Percentiles rank a stretch among this genome's conserved stretches.
Evolutionary conservation across 495 filamentous ascomycete genomes (phyloP).

Genomic region (Aspergillus affinis): DNA sequence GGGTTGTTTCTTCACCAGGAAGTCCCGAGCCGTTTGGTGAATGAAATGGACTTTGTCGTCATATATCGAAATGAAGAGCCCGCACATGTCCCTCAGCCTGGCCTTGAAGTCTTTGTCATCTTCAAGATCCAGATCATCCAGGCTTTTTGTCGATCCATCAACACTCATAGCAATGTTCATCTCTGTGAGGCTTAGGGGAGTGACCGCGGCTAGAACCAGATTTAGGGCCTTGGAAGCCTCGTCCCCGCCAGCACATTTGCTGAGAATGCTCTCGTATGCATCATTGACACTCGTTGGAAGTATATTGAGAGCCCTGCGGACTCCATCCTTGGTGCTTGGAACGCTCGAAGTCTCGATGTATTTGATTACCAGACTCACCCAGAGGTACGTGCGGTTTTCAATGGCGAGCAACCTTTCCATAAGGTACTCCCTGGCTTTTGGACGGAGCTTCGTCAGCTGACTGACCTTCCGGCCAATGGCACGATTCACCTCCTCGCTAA

Average conservation of each 20-base stretch:
- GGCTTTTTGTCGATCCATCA: constrained; percentile 17
- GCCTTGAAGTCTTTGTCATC: constrained; percentile 28
- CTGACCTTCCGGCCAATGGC: constrained; percentile 36
- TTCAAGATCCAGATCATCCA: constrained; percentile 27
- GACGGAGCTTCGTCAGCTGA: constrained; percentile 19
- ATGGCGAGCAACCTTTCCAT: constrained; percentile 17
- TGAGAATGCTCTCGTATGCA: constrained; percentile 43
- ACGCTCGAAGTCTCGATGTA: constrained; percentile 21
- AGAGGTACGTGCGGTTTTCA: constrained; percentile 43
- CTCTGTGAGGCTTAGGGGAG: constrained; percentile 40
- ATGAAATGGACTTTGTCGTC: constrained; percentile 36
- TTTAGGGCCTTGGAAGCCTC: constrained; percentile 26
- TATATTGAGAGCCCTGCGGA: constrained; percentile 21
- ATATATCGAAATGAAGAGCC: constrained; percentile 36
- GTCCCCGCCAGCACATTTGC: constrained; percentile 19
- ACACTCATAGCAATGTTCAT: constrained; percentile 39
- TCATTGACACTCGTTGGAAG: constrained; percentile 35
- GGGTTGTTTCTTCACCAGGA: constrained; percentile 19
- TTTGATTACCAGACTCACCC: constrained; percentile 40
- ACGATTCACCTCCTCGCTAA: constrained; percentile 41
- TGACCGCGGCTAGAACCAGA: constrained; percentile 36
- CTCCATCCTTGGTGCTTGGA: constrained; percentile 21
- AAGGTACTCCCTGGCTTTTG: constrained; percentile 18
- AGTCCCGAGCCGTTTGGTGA: constrained; percentile 43
- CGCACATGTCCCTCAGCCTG: constrained; percentile 31